These are phyloP conservation scores for Lactifluus rugatus DNA, from an alignment of 768 basidiomycete species.

Conservation along the genomic window DNA sequence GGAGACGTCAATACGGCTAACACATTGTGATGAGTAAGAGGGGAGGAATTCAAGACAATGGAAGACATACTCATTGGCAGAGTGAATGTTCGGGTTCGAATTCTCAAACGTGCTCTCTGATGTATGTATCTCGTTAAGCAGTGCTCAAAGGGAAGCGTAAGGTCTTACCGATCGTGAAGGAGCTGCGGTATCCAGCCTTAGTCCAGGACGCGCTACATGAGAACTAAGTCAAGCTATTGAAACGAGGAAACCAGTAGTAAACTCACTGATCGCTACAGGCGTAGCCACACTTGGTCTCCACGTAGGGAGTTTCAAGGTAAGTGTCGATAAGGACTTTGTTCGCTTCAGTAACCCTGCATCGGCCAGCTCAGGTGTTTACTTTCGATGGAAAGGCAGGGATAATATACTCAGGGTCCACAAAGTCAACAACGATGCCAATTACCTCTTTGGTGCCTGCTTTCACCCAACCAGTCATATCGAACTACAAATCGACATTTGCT, in stretches of 20 bases:
- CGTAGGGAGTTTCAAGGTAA: conserved; percentile 80
- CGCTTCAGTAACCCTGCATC: conserved; percentile 61
- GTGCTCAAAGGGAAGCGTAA: background rate
- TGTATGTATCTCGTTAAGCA: conserved; percentile 9
- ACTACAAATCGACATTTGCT: conserved; percentile 33
- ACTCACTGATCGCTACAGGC: conserved; percentile 88
- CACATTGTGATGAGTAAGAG: conserved; percentile 16
- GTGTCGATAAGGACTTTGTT: conserved; percentile 67
- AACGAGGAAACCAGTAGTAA: conserved; percentile 20
- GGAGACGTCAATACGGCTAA: conserved; percentile 74
- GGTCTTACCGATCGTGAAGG: conserved; percentile 68
- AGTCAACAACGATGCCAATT: conserved; percentile 82
- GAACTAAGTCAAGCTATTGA: conserved; percentile 23
- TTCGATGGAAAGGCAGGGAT: conserved; percentile 1
- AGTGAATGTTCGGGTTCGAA: conserved; percentile 79
- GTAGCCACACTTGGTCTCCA: conserved; percentile 86
- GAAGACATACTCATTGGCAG: conserved; percentile 61
- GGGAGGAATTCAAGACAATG: conserved; percentile 1
- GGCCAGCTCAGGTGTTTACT: background rate
- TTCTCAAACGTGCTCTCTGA: conserved; percentile 63
- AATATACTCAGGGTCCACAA: conserved; percentile 50
- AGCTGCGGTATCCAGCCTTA: conserved; percentile 77
- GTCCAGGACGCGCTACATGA: conserved; percentile 63
- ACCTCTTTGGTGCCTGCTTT: conserved; percentile 50
- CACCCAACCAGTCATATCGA: conserved; percentile 94